phyloP scores from a whole-genome alignment of 306 rosid genomes.

The Rubus idaeus region DNA sequence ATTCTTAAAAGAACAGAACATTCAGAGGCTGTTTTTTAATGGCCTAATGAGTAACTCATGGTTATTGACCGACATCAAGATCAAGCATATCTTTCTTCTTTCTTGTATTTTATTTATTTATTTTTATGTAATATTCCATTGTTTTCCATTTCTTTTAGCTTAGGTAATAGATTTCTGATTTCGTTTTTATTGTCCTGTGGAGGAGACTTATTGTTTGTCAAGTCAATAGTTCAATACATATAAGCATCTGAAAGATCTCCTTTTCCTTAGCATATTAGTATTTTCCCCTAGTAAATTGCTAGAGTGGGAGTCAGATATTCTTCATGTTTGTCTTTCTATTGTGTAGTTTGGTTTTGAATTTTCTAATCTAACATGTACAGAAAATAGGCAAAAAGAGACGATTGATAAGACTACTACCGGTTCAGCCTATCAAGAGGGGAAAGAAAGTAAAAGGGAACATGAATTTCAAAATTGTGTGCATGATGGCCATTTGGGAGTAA shows the following conservation, averaged over 20 bases:
- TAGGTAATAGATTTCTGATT: slow-evolving; percentile 5
- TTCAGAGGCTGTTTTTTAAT: neutral
- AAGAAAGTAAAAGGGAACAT: slow-evolving; percentile 32
- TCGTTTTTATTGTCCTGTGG: neutral
- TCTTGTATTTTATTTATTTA: neutral
- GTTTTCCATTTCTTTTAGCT: neutral
- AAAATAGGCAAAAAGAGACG: slow-evolving; percentile 25
- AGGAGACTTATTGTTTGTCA: neutral
- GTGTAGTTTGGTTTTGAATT: slow-evolving; percentile 16
- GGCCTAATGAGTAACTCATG: neutral
- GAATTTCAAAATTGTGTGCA: slow-evolving; percentile 22
- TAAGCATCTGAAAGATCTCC: neutral
- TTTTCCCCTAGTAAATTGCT: neutral
- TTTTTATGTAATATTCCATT: neutral
- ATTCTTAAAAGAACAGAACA: neutral
- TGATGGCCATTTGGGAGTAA: slow-evolving; percentile 30
- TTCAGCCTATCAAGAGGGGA: slow-evolving; percentile 40
- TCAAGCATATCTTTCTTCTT: neutral
- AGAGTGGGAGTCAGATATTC: neutral
- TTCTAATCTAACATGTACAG: slow-evolving; percentile 41
- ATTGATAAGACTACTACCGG: slow-evolving; percentile 28
- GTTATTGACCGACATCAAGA: slow-evolving; percentile 9
- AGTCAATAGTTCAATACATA: neutral
- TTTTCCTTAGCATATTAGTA: neutral
- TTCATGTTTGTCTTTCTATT: neutral